Conservation (phyloP, 768 basidiomycete species). For the Cubamyces sp. region DNA sequence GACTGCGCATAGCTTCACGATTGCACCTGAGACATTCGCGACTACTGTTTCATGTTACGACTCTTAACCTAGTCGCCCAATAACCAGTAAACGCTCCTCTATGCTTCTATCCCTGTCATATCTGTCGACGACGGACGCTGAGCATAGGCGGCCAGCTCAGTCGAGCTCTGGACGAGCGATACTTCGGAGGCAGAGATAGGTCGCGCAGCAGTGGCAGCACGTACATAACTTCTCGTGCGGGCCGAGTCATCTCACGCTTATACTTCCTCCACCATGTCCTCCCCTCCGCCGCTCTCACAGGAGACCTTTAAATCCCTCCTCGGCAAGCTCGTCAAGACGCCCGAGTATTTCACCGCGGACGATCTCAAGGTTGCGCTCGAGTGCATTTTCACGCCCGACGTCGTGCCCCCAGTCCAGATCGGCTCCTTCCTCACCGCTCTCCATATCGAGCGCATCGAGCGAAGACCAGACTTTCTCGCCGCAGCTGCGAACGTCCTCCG, state of each 20-base stretch:
- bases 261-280: conserved; percentile 29
- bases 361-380: conserved; percentile 77
- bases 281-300: conserved; percentile 30
- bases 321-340: conserved; percentile 76
- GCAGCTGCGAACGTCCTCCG: conserved; percentile 79
- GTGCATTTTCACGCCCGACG: conserved; percentile 70
- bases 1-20: no score
- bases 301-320: conserved; percentile 78
- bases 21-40: no score
- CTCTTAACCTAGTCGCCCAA: background rate
- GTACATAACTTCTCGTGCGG: background rate
- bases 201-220: background rate
- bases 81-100: no score
- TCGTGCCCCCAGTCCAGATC: conserved; percentile 72
- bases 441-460: conserved; percentile 78
- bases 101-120: background rate
- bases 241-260: conserved; percentile 8
- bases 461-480: conserved; percentile 73
- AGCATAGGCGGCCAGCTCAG: background rate
- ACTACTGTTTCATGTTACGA: no score
- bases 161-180: background rate
- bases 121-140: background rate
- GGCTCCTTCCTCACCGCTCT: conserved; percentile 90
- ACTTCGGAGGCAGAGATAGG: background rate
- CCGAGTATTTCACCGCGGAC: conserved; percentile 77